phyloP scores from a whole-genome alignment of 2,329 filamentous ascomycete genomes.

The Cucurbitaria berberidis region DNA sequence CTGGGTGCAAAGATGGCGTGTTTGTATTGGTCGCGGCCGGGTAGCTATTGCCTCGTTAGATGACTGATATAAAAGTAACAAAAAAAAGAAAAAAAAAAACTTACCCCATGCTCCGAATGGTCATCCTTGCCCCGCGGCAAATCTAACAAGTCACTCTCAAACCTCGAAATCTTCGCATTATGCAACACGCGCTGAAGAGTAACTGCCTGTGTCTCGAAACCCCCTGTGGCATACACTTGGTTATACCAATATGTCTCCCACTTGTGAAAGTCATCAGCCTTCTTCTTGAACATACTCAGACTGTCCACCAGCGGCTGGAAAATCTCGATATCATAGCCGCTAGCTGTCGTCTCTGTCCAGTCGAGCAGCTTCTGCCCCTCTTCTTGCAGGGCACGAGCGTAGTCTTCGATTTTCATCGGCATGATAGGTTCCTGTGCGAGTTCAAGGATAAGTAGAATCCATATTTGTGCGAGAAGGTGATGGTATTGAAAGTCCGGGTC shows the following conservation, averaged over 20 bases:
- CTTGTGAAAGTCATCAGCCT: conserved; percentile 69
- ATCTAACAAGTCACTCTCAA: conserved; percentile 86
- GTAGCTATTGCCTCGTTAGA: conserved; percentile 56
- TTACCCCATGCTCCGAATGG: conserved; percentile 64
- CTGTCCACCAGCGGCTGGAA: conserved; percentile 69
- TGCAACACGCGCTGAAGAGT: conserved; percentile 73
- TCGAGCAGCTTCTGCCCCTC: conserved; percentile 74
- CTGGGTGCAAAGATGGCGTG: conserved; percentile 89
- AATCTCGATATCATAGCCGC: conserved; percentile 53
- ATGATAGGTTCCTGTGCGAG: conserved; percentile 80
- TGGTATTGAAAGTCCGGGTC: conserved; percentile 88
- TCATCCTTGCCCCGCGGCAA: conserved; percentile 62
- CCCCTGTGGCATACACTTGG: conserved; percentile 71
- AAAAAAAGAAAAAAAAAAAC: conserved; percentile 40
- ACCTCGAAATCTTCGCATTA: conserved; percentile 78
- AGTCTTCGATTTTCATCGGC: conserved; percentile 79
- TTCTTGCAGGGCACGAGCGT: conserved; percentile 67
- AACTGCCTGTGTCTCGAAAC: conserved; percentile 75
- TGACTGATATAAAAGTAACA: background rate
- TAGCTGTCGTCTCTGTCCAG: conserved; percentile 61
- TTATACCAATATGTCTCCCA: conserved; percentile 83
- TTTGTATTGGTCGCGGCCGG: conserved; percentile 90
- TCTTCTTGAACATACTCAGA: conserved; percentile 63
- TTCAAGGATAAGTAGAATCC: conserved; percentile 83
- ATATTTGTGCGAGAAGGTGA: conserved; percentile 76